Percentiles rank a stretch among this genome's conserved stretches.
phyloP scores from a whole-genome alignment of 495 filamentous ascomycete genomes.

The Amorphotheca resinae region DNA sequence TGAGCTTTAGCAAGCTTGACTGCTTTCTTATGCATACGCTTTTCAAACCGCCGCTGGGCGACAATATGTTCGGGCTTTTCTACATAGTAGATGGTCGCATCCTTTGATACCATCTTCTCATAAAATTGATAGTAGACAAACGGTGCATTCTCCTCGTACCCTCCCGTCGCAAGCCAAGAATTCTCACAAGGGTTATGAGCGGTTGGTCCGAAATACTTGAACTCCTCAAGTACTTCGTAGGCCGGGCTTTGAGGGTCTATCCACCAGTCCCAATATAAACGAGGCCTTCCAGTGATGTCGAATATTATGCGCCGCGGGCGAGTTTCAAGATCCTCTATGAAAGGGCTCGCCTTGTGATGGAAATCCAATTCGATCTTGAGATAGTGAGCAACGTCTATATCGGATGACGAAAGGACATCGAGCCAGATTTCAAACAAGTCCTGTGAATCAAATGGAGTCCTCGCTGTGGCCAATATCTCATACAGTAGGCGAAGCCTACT shows the following conservation, averaged over 20 bases:
- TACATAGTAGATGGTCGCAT: too few species aligned
- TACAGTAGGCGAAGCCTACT: not conserved
- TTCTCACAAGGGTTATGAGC: too few species aligned
- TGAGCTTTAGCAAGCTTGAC: constrained; percentile 1
- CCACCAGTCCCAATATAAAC: constrained; percentile 7
- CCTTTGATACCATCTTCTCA: not conserved
- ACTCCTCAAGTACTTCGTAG: constrained; percentile 6
- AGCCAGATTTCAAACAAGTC: not conserved
- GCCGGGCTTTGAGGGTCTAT: not conserved
- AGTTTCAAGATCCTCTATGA: not conserved
- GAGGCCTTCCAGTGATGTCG: not conserved
- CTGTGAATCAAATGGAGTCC: not conserved
- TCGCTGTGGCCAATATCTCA: not conserved
- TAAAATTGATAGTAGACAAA: not conserved
- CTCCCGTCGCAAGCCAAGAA: too few species aligned
- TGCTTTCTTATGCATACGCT: not conserved
- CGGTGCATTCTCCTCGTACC: not conserved
- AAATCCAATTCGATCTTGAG: not conserved
- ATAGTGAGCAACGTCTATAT: not conserved
- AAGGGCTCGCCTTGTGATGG: not conserved
- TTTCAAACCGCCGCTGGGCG: not conserved
- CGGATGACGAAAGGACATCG: not conserved
- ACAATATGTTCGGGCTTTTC: too few species aligned
- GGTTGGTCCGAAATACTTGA: not conserved
- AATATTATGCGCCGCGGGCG: not conserved